Base-by-base conservation (phyloP, 2,329 filamentous ascomycete genomes). In the Fusarium clavum region DNA sequence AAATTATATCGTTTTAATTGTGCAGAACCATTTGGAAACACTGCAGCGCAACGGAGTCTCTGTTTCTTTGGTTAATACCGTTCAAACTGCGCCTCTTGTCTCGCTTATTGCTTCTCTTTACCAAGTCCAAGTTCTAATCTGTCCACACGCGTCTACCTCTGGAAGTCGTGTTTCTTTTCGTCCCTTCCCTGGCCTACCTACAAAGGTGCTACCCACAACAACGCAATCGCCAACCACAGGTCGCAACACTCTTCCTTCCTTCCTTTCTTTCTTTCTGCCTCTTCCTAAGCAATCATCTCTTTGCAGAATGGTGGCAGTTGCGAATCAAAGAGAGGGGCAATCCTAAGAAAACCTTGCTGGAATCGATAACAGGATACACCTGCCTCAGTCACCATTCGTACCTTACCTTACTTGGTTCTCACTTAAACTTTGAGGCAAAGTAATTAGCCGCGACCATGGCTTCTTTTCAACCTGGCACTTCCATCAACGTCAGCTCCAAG, bases 301-400 rank as follows among this genome's bases (percentile, higher is more conserved):
- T 43, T 58, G 58, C 60, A 76, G 74, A 69, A 76, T 76, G 73
- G 61, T 74, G 51, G 72, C 49, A 69, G 72, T 57, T 67, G 63
- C 63, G 27, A 59, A 61, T 60, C 53, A 70, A 55, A 64, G 65
- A 72, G 71, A 75, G 71, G 71, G 67, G 69, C 72, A 69, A 72
- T 74, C 62, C 65, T 75, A 66, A 65, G 62, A 71, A 72, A 74
- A 76, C 69, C 69, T 72, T 72, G 59, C 40, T 45, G 27, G 34
- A 38, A 38, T 38, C 34, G 54, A 46, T 22, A 45, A 41, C 49
- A 52, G 49, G 25, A 22, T 41, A 34, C 48, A 52, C 48, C 48
- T 32, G 25, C 18, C 49, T 52, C 34, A 25, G 24, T 34, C 29
- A 34, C n/a, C 25, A 38, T 34, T 34, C 30, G 61, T 64, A 47